Base-by-base conservation (phyloP, 2,329 filamentous ascomycete species). In the Karstenula rhodostoma region DNA sequence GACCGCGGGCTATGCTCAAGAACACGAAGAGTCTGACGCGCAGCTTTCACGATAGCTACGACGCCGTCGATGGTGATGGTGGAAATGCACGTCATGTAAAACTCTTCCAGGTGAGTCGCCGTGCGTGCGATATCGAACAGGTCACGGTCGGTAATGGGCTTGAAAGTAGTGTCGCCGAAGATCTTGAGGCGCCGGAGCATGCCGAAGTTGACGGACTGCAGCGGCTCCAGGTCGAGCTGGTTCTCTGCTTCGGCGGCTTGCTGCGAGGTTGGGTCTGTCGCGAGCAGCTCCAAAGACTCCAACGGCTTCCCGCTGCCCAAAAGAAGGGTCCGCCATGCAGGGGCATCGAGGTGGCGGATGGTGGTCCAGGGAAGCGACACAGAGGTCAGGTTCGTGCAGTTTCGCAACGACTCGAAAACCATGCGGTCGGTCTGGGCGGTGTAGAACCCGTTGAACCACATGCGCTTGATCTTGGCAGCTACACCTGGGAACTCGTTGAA, bases 401-500 rank as follows among this genome's bases (percentile, higher is more conserved):
- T 79, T 58, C 77, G 75, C 35, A 85, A 74, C 49, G 82, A 80
- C 17, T 79, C 75, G 59, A 84, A 82, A 54, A 86, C 81, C 61
- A 83, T 75, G 32, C 77, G 75, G 67, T 84, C 82, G 4, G 83
- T 84, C 63, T 84, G 79, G 49, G 80, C 77, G 7, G 79, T 80
- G 72, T 85, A 82, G 71, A 85, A 85, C 52, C 83, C 84, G 59
- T 85, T 81, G 71, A 86, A 84, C 82, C 83, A 85, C 67, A 86
- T 77, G 48, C 83, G 81, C 57, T 79, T 81, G 57, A 85, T 83
- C 66, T 83, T 79, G 23, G 76, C 73, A 3, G 83, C 83, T 10
- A 84, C 74, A 32, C 77, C 71, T 1, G 83, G 81, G 52, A 79
- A 80, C 42, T 77, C 66, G 37, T 74, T 71, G 67, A 85, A 82